Evolutionary conservation across 2,329 filamentous ascomycete genomes (phyloP), one percentile per base, ranked within the genome.

Genomic region (Periconia macrospinosa): DNA sequence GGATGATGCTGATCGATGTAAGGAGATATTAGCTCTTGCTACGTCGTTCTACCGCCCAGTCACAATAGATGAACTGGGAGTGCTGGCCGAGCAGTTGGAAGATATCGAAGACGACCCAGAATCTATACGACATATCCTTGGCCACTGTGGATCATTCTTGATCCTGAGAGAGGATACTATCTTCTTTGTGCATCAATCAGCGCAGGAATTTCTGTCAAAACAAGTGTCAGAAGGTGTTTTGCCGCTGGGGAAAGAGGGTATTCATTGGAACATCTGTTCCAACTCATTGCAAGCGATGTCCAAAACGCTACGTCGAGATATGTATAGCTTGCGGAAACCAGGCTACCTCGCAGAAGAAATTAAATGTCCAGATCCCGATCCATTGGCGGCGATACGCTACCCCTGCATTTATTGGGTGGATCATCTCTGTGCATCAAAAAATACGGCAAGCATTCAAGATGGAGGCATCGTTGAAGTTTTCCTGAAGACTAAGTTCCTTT

Each of bases 161-260:
- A 48, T 44, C 10, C 8, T 48, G 9, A 30, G 35, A 40, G 44
- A 48, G 19, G 10, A 35, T 19, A 52, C 18, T n/a, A 40, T 52
- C 44, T 52, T 42, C 45, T 52, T 76, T 50, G 65, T 79, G 1
- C 75, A 79, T 52, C 71, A 76, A 49, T 78, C 76, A 1, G 77
- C 75, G 0, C 76, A 77, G 54, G 76, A 79, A 10, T 76, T 66
- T 56, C 49, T 80, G 1, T 19, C 52, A 8, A 35, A 59, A n/a
- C 49, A 63, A 8, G 60, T 55, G 41, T 47, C 47, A 5, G 11
- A 52, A 11, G 35, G 55, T 7, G 60, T 78, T 6, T 72, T 75
- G 30, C 65, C 70, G 5, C 47, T 13, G 13, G 33, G 33, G 5
- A 37, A 47, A 6, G 37, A 47, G n/a, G 33, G 62, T 2, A 43